Conservation (phyloP, 306 rosid genomes). For the Gastrolobium villosum region DNA sequence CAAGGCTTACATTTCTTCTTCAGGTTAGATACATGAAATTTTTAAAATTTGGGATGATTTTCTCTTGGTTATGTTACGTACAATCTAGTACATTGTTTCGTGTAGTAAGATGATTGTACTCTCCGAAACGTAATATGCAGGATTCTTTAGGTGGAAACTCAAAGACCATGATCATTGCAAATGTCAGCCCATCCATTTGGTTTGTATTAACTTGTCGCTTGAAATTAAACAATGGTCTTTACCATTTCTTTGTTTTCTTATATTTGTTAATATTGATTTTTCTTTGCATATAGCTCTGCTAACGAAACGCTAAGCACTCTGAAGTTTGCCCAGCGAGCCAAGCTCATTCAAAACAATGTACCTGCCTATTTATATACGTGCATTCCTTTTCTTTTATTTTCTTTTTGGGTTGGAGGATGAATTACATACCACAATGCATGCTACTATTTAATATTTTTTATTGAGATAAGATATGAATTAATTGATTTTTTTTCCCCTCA, state of each 20-base stretch:
- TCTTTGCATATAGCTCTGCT: constrained; percentile 74
- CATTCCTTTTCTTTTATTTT: background rate
- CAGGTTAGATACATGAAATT: constrained; percentile 72
- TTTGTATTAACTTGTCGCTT: constrained; percentile 55
- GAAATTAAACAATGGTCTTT: constrained; percentile 28
- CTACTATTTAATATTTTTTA: background rate
- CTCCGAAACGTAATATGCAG: constrained; percentile 61
- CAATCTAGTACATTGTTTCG: constrained; percentile 34
- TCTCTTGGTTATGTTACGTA: constrained; percentile 1
- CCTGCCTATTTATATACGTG: constrained; percentile 34
- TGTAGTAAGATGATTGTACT: constrained; percentile 29
- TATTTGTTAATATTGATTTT: constrained; percentile 43
- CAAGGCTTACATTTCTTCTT: constrained; percentile 97
- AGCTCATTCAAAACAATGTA: constrained; percentile 97
- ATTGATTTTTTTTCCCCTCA: constrained; percentile 38
- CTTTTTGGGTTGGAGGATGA: background rate
- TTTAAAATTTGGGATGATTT: constrained; percentile 21
- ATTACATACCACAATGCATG: constrained; percentile 14
- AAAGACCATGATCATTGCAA: constrained; percentile 91
- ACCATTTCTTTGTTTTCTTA: constrained; percentile 29
- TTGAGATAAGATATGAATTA: constrained; percentile 30
- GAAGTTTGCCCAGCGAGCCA: constrained; percentile 99
- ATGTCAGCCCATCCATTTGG: constrained; percentile 97
- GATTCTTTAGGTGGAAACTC: constrained; percentile 99
- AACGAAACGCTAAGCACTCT: constrained; percentile 94